Evolutionary conservation across 2,329 filamentous ascomycete species (phyloP), one percentile per base, ranked within the genome.

Genomic region (Fusarium dimerum): DNA sequence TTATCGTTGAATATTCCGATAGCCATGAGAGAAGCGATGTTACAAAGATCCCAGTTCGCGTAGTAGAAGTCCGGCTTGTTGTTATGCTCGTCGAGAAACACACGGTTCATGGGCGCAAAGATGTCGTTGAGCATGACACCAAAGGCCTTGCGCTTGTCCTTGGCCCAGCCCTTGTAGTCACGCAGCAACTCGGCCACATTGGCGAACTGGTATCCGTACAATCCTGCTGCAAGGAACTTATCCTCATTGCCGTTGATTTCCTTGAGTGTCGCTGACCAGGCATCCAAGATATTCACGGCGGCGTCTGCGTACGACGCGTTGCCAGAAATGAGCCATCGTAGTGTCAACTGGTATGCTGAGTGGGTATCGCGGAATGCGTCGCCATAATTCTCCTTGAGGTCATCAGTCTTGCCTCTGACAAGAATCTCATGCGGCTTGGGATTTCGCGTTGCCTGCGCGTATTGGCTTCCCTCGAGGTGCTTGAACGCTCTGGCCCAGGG

Each of bases 151-250:
- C 38, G 50, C 16, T 44, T 48, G 6, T 4, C 36, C 17, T 48
- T 56, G 2, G 61, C 36, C 69, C 72, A 77, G 3, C 64, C 68
- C 6, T 41, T 30, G 43, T 75, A 70, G 20, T 40, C 49, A 1
- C 72, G 64, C 48, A 77, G 62, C 4, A 77, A 62, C 56, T 78
- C 76, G 0, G 69, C 76, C 0, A 70, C 74, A 44, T 78, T 78
- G 29, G 75, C 75, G 10, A 77, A 64, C 56, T 78, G 67, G 55
- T 77, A 76, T 1, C 76, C 75, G 45, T 78, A 74, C 6, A 78
- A 56, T 0, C 76, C 75, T 1, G 71, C 62, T 0, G 71, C 71
- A 7, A 78, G 70, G 51, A 63, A 72, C 39, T 59, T 67, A 52
- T 78, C 74, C 11, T 63, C 59, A 20, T 51, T 68, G 0, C 75